Base-by-base conservation (phyloP, 305 asterid species). In the Rubia tinctorum region DNA sequence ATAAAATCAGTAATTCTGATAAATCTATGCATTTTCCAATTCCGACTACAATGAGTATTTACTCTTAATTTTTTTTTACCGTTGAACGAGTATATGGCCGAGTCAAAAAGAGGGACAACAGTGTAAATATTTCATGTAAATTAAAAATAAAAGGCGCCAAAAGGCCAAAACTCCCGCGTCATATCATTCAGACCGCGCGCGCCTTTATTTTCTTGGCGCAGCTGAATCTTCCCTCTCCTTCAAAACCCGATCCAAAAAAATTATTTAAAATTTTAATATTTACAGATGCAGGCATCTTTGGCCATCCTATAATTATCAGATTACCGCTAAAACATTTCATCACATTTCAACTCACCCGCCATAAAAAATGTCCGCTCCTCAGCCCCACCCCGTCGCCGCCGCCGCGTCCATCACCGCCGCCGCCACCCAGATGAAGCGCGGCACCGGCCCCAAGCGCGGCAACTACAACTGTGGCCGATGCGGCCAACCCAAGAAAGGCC, bases 391-490 rank as follows among this genome's bases (percentile, higher is more conserved):
- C 55, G 85, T 88, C 71, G 87, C 96, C 40, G 92, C 96, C 44
- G 76, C 73, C 55, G 76, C 98, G 51, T 94, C 97, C 18, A 56
- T 84, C 73, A 77, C 96, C 76, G 97, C 86, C 70, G 87, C 86
- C 11, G 87, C 88, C 11, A 64, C 80, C 59, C 78, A 81, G 13
- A 69, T 72, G 37, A 86, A 87, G 81, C 78, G 80, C 22, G 60
- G 60, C 62, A 89, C 89, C 76, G 97, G 96, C 75, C 91, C 87
- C 61, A 89, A 78, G 75, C 84, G 98, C 6, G 99, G 99, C 2
- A 85, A 43, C 80, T 95, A 95, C 79, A 92, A 77, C 88, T 95
- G 99, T 23, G 96, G 99, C 49, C 90, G 96, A 7, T 95, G 99
- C 67, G 98, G 98, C 0, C 69, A 75, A 13, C 99, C 99, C 1